phyloP scores from a whole-genome alignment of 148 eudicot species.

The Silene uniflora region DNA sequence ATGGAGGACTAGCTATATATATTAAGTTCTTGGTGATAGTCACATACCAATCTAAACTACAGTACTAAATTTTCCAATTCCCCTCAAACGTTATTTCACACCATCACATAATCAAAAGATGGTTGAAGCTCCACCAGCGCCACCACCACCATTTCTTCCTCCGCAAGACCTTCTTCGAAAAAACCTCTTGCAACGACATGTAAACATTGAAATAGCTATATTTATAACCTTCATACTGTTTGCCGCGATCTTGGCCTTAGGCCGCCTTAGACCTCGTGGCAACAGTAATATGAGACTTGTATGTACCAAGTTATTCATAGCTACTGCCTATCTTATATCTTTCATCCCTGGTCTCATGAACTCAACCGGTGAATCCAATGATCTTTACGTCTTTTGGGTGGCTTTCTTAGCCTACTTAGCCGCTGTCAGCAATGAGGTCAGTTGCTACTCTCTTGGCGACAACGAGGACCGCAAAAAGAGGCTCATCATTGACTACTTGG shows the following conservation, averaged over 20 bases:
- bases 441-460: neutral
- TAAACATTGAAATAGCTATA: neutral
- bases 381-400: neutral
- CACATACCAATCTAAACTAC: no score
- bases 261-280: neutral
- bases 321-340: neutral
- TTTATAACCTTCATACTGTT: neutral
- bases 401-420: neutral
- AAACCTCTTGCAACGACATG: neutral
- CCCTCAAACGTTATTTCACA: no score
- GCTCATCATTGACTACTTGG: neutral
- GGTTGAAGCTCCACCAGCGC: neutral
- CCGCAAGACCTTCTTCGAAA: neutral
- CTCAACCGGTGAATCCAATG: neutral
- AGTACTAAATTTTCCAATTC: no score
- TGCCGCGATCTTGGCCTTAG: neutral
- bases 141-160: neutral
- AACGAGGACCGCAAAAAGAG: neutral
- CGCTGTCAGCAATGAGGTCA: neutral
- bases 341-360: constrained; percentile 2
- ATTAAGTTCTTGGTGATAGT: no score
- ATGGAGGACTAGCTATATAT: no score
- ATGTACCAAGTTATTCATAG: neutral
- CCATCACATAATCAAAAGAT: no score
- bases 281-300: neutral